These are phyloP conservation scores for Spergularia azorica DNA, from an alignment of 179 eudicot genomes.

Conservation along the genomic window DNA sequence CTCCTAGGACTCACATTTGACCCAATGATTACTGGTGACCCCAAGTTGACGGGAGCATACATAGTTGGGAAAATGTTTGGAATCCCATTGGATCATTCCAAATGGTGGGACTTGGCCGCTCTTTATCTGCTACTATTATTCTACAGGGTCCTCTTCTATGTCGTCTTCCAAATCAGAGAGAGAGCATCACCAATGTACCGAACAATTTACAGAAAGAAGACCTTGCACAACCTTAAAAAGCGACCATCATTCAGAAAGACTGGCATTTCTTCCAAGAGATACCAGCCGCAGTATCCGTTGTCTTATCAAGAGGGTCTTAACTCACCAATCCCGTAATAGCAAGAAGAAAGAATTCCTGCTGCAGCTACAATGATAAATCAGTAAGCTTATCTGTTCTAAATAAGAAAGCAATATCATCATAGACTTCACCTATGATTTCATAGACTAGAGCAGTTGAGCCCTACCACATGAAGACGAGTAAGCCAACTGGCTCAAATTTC, in stretches of 20 bases:
- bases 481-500: not conserved
- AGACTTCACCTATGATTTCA: not conserved
- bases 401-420: not conserved
- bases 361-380: conserved; percentile 6
- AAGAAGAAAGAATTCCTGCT: not conserved
- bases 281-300: conserved; percentile 54
- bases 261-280: conserved; percentile 64
- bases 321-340: conserved; percentile 59
- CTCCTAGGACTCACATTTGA: conserved; percentile 83
- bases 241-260: conserved; percentile 63
- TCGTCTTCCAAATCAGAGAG: conserved; percentile 66
- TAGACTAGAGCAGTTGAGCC: conserved; percentile 7
- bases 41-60: conserved; percentile 58
- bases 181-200: conserved; percentile 53
- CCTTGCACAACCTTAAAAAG: conserved; percentile 51
- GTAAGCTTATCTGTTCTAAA: conserved; percentile 17
- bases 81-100: conserved; percentile 56
- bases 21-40: conserved; percentile 51
- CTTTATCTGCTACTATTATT: conserved; percentile 50
- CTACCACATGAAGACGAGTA: not conserved
- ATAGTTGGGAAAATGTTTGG: conserved; percentile 46
- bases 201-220: conserved; percentile 49
- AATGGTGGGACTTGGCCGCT: conserved; percentile 81
- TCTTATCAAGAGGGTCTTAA: conserved; percentile 87
- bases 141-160: conserved; percentile 56